Evolutionary conservation across 768 basidiomycete genomes (phyloP), one percentile per base, ranked within the genome.

Genomic region (Tylopilus rubrobrunneus): DNA sequence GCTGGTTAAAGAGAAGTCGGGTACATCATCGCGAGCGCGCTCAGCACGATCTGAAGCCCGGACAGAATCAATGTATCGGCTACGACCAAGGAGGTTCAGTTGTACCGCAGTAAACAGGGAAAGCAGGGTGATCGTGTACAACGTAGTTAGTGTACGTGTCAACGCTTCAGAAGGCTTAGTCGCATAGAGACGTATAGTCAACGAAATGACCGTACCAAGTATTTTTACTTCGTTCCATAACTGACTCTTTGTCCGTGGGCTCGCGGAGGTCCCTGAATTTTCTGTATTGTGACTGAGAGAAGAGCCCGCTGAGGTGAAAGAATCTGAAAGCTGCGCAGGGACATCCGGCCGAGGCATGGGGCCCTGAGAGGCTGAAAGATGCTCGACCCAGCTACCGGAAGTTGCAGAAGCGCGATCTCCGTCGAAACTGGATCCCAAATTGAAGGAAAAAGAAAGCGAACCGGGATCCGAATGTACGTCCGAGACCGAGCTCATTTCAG

Each of bases 221-320:
- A 93, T 81, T 68, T 97, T 98, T 36, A 97, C 80, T 70, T 97
- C 92, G 53, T 85, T 85, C 96, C 96, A 98, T 7, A 98, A 74
- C 62, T 95, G 87, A 1, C 79, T 81, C 66, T 87, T 93, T n/a
- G 80, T 84, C 56, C 80, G 75, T 25, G 73, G 71, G 40, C 58
- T 56, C 40, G 52, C 57, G 17, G 63, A 59, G 4, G 45, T 37
- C 7, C 40, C 43, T 1, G 61, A 58, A 12, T 36, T 36, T 10
- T 53, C 57, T 48, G 27, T 41, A 17, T 48, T 45, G 1, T 61
- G 58, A 40, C 73, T 74, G 19, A 68, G 52, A 36, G 70, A 63
- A 8, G 76, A 76, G 51, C 68, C 72, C 2, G 62, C 56, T 0
- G 74, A 76, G 1, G 67, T 60, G n/a, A 78, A 62, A 9, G 78